These are phyloP conservation scores for Platanthera zijinensis DNA, from an alignment of 106 monocot genomes.

Conservation along the genomic window DNA sequence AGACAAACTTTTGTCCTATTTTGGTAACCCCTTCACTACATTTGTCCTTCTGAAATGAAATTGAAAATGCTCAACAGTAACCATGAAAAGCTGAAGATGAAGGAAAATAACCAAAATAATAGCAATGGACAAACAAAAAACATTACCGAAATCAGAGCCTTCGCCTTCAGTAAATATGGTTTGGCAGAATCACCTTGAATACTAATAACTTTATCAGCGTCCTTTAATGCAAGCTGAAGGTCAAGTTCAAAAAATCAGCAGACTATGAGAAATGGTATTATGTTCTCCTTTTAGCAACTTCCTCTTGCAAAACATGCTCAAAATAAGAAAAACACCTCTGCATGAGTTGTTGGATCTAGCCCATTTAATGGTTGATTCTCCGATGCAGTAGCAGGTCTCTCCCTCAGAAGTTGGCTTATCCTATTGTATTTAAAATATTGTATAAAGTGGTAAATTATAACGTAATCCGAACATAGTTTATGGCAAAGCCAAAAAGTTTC, in stretches of 20 bases:
- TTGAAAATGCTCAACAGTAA: neutral
- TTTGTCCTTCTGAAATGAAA: neutral
- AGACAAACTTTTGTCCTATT: too few species aligned
- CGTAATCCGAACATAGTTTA: neutral
- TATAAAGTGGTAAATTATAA: conserved; percentile 6
- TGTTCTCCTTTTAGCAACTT: neutral
- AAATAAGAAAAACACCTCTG: conserved; percentile 47
- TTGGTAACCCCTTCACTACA: too few species aligned
- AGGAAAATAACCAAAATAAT: neutral
- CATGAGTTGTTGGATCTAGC: conserved; percentile 87
- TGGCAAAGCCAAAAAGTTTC: neutral
- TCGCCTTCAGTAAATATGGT: conserved; percentile 79
- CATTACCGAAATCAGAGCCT: conserved; percentile 78
- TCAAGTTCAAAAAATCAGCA: conserved; percentile 9
- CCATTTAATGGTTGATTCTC: conserved; percentile 80
- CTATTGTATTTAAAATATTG: conserved; percentile 25
- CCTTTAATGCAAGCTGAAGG: conserved; percentile 82
- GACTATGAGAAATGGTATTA: neutral
- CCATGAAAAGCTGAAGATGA: neutral
- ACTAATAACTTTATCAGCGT: conserved; percentile 72
- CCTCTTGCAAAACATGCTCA: neutral
- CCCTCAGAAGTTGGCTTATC: conserved; percentile 57
- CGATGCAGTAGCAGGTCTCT: conserved; percentile 70
- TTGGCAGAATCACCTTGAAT: conserved; percentile 37
- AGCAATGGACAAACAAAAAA: neutral